Evolutionary conservation across 164 flowering plant genomes (phyloP), one percentile per base, ranked within the genome.

Genomic region (Taxillus chinensis): DNA sequence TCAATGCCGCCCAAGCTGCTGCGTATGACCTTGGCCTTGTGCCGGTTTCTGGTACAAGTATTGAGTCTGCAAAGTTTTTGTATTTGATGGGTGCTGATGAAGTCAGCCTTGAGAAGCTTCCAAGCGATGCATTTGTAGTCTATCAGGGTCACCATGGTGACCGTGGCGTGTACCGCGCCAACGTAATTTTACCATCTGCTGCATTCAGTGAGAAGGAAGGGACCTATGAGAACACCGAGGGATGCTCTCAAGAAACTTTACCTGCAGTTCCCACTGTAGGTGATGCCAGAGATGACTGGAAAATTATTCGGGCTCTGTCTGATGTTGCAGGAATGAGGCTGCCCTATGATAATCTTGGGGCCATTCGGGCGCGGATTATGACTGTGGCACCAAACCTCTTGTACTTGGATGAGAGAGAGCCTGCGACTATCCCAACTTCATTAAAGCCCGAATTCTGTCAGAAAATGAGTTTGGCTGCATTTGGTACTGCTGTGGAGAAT

Each of bases 111-210:
- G 95, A 86, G 10, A 85, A 85, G 63, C 45, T 91, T 59, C 95
- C 93, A 0, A 60, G 57, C 15, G 98, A 91, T 74, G 96, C 99
- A 39, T 95, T 95, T 70, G 98, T 95, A 15, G 96, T 95, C 38
- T 95, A 95, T 71, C 99, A 91, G 65, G 99, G 99, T 5, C 99
- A 95, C 75, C 98, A 95, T 67, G 98, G 99, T 13, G 99, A 95
- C 62, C 67, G 62, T 11, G 61, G 95, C 45, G 95, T 91, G 5
- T 87, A 91, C 56, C 96, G 98, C 40, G 96, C 99, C 41, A 89
- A 95, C 75, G 89, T 95, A 8, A 87, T 95, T 57, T 68, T 95
- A 8, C 99, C 99, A 5, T 77, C 97, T 45, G 57, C 99, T 12
- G 98, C 99, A 12, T 95, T 87, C 76, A 81, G 77, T 54, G 98